A percentile compares a stretch with the other conserved stretches of the same genome.
phyloP scores from a whole-genome alignment of 345 rosid species.

The Moricandia moricandioides region DNA sequence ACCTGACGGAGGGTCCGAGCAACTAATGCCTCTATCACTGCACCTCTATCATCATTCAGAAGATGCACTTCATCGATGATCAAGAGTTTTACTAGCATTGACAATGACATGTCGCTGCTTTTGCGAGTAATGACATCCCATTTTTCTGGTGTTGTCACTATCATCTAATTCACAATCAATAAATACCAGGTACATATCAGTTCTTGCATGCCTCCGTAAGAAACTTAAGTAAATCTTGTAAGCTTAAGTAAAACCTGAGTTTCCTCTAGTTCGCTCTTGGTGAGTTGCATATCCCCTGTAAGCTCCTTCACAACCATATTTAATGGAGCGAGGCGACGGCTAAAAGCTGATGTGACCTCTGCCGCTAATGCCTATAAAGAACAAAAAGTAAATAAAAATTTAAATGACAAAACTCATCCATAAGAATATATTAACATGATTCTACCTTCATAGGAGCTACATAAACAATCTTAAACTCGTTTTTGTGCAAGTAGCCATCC shows the following conservation, averaged over 20 bases:
- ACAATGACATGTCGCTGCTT: conserved; percentile 98
- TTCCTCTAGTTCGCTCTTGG: conserved; percentile 83
- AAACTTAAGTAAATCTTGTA: conserved; percentile 15
- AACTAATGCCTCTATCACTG: conserved; percentile 95
- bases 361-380: conserved; percentile 87
- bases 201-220: conserved; percentile 1
- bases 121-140: conserved; percentile 99
- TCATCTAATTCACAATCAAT: conserved; percentile 64
- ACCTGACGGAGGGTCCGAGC: conserved; percentile 99
- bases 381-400: conserved; percentile 12
- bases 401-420: neutral
- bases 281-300: conserved; percentile 98
- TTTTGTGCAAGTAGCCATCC: conserved; percentile 92
- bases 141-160: conserved; percentile 98
- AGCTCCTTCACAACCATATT: conserved; percentile 94
- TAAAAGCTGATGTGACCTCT: conserved; percentile 88
- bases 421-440: neutral
- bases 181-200: conserved; percentile 20
- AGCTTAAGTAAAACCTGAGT: conserved; percentile 67
- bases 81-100: conserved; percentile 94
- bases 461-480: conserved; percentile 94
- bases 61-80: conserved; percentile 99
- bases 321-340: conserved; percentile 85
- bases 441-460: conserved; percentile 99
- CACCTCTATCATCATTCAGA: conserved; percentile 97